phyloP scores from a whole-genome alignment of 2,329 filamentous ascomycete species.

The Verticillium klebahnii region DNA sequence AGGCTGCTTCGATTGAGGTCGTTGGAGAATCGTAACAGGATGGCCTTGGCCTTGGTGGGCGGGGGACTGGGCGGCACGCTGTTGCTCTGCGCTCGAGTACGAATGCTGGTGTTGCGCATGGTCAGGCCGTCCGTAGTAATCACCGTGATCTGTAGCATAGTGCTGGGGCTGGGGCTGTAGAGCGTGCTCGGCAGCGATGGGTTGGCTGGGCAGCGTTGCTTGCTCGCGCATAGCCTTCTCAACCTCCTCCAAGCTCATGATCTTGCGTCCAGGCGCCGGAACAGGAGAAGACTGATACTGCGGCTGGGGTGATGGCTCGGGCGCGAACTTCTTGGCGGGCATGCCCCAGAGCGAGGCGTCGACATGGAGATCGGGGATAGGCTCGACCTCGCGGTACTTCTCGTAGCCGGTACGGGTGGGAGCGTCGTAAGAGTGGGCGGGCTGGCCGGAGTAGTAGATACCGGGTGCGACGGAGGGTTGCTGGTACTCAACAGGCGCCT shows the following conservation, averaged over 20 bases:
- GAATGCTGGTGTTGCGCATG: constrained; percentile 20
- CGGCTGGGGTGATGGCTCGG: constrained; percentile 21
- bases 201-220: constrained; percentile 35
- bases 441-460: constrained; percentile 32
- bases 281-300: constrained; percentile 24
- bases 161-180: constrained; percentile 23
- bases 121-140: constrained; percentile 13
- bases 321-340: constrained; percentile 49
- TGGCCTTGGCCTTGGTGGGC: constrained; percentile 36
- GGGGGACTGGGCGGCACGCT: constrained; percentile 19
- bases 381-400: constrained; percentile 68
- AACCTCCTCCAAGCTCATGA: constrained; percentile 95
- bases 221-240: constrained; percentile 86
- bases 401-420: constrained; percentile 82
- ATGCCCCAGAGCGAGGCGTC: constrained; percentile 92
- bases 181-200: constrained; percentile 26
- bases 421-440: constrained; percentile 24
- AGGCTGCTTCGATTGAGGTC: constrained; percentile 39
- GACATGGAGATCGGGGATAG: constrained; percentile 84
- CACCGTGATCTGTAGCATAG: constrained; percentile 4
- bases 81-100: constrained; percentile 15
- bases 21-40: constrained; percentile 51
- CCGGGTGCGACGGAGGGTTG: constrained; percentile 5
- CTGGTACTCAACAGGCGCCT: constrained; percentile 13
- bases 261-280: constrained; percentile 55